Evolutionary conservation across 1,284 basidiomycete genomes (phyloP).

Genomic region (Mycena sp.): DNA sequence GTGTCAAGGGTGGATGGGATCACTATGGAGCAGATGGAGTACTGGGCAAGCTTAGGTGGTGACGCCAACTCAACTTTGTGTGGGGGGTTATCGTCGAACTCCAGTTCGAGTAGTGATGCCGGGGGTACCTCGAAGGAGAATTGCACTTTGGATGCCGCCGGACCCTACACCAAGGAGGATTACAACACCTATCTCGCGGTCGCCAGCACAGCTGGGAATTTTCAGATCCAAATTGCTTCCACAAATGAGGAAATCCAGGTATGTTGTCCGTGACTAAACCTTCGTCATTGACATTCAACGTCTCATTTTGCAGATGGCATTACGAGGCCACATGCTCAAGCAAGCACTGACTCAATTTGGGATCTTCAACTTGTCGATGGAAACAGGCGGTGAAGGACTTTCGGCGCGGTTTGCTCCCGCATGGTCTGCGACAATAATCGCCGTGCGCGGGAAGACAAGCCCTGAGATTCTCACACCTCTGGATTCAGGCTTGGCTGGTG

Average conservation of each 20-base stretch:
- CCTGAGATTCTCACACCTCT: too few relatives aligned
- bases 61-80: too few relatives aligned
- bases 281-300: too few relatives aligned
- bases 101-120: neutral
- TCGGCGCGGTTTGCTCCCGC: neutral
- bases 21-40: neutral
- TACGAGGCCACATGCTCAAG: neutral
- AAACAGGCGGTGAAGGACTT: neutral
- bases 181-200: neutral
- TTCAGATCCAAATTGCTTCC: neutral
- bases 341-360: neutral
- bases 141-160: too few relatives aligned
- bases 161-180: neutral
- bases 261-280: too few relatives aligned
- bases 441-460: too few relatives aligned
- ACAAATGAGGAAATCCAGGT: neutral
- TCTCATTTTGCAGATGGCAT: neutral
- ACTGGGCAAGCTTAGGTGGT: neutral
- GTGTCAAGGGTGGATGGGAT: neutral
- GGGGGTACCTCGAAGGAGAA: neutral
- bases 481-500: too few relatives aligned
- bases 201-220: neutral
- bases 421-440: conserved; percentile 3
- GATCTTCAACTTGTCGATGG: conserved; percentile 8
- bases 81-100: too few relatives aligned